Evolutionary conservation across 2,329 filamentous ascomycete species (phyloP), one percentile per base, ranked within the genome.

Genomic region (Aspergillus neotritici): DNA sequence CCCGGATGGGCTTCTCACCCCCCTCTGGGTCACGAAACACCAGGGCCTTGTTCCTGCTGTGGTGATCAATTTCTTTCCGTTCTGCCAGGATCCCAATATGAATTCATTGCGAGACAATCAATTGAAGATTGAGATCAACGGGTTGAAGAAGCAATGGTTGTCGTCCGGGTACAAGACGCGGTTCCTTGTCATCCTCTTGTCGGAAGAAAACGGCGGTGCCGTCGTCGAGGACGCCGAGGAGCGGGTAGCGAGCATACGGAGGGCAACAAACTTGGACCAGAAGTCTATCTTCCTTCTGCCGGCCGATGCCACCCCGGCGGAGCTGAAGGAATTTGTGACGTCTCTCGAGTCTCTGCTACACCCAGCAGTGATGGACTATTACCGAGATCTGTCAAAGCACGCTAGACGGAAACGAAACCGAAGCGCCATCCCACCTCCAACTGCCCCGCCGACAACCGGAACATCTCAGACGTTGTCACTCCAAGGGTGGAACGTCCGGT

Each of bases 361-460:
- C 47, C 80, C 83, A 1, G 74, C 82, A 14, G 82, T 87, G 14
- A 72, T 91, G 35, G 93, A 98, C 56, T 95, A 96, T 66, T 97
- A 97, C 64, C 78, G 90, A 35, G 91, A 98, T 56, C 75, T 97
- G 10, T 89, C 88, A n/a, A 90, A 94, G 47, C 91, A 95, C 71
- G 78, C 86, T 8, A 81, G 90, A 53, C 85, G 93, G 62, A 97
- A 97, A 72, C 84, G 87, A 53, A 84, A 86, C 36, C 79, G 89
- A 46, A 85, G 87, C 6, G 75, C 81, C 13, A 82, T 86, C 11
- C 89, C 89, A 9, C 82, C 85, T 37, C 88, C 90, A 3, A 91
- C 88, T 5, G 77, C 87, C 28, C 87, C 89, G 4, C 87, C 88
- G 1, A 91, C 87, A 0, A 82, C 78, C 14, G 87, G 87, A 21